Conservation (phyloP, 768 basidiomycete genomes). For the Phaeotremella skinneri region DNA sequence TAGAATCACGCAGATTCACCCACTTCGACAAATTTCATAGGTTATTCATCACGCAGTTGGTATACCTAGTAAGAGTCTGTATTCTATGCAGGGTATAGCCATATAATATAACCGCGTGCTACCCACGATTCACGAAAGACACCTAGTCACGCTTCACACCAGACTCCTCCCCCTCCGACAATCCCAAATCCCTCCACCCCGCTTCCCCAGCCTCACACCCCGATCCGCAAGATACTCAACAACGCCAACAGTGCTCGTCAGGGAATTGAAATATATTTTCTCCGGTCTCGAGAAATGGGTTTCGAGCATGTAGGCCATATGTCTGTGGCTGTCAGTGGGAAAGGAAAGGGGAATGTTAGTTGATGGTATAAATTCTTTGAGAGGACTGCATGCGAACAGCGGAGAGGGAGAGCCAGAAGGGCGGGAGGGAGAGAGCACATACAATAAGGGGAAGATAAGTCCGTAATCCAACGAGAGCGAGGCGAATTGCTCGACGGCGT, state of each 20-base stretch:
- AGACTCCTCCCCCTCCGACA: constrained; percentile 24
- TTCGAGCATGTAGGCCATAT: constrained; percentile 56
- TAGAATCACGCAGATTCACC: no score
- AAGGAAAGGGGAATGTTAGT: no score
- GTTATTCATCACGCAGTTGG: no score
- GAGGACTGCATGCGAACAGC: background rate
- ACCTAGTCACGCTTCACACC: no score
- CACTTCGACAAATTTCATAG: no score
- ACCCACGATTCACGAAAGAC: no score
- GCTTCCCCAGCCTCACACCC: constrained; percentile 33
- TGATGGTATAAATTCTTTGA: no score
- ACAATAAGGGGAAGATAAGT: constrained; percentile 54
- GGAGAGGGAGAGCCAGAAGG: background rate
- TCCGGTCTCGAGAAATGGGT: constrained; percentile 46
- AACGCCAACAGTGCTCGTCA: constrained; percentile 50
- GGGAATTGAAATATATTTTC: constrained; percentile 52
- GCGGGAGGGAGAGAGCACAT: background rate
- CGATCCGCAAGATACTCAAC: constrained; percentile 53
- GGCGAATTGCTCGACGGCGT: constrained; percentile 53
- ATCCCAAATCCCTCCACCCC: constrained; percentile 32
- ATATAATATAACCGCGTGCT: no score
- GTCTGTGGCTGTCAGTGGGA: constrained; percentile 49
- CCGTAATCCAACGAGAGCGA: constrained; percentile 51
- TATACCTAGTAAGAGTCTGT: no score
- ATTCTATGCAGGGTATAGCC: no score